A percentile compares a stretch with the other conserved stretches of the same genome.
phyloP scores from a whole-genome alignment of 2,329 filamentous ascomycete genomes.

The Aphanocladium album region DNA sequence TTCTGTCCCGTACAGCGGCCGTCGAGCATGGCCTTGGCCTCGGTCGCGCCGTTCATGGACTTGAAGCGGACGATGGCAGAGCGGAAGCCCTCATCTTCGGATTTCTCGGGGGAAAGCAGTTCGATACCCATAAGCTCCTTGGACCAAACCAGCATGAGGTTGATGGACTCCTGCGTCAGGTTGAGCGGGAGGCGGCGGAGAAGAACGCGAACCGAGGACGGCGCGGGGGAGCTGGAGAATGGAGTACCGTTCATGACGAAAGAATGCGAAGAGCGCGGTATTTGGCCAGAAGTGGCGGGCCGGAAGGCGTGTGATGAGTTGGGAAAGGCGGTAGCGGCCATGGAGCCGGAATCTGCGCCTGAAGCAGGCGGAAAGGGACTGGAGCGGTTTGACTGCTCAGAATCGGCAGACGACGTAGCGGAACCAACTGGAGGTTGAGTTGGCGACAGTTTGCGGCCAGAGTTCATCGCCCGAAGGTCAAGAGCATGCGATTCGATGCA shows the following conservation, averaged over 20 bases:
- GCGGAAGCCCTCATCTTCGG: conserved; percentile 45
- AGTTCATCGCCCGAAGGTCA: conserved; percentile 26
- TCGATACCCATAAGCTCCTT: conserved; percentile 50
- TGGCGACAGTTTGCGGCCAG: conserved; percentile 17
- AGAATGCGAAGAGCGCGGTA: conserved; percentile 30
- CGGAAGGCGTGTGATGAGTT: conserved; percentile 34
- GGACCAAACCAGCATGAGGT: conserved; percentile 55
- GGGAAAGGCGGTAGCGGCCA: conserved; percentile 42
- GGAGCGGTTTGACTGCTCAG: conserved; percentile 25
- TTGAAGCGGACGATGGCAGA: conserved; percentile 52
- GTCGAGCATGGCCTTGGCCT: conserved; percentile 54
- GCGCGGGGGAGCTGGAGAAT: conserved; percentile 31
- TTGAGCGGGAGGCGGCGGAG: conserved; percentile 51
- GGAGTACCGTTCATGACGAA: conserved; percentile 29
- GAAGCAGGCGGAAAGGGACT: conserved; percentile 29
- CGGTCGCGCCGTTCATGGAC: conserved; percentile 45
- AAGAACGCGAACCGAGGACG: conserved; percentile 37
- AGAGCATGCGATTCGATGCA: conserved; percentile 21
- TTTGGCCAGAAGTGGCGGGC: conserved; percentile 26
- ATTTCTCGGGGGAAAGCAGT: conserved; percentile 44
- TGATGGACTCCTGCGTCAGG: conserved; percentile 49
- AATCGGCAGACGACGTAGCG: conserved; percentile 21
- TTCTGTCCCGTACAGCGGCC: conserved; percentile 49
- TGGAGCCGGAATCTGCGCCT: conserved; percentile 23
- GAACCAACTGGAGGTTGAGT: conserved; percentile 20